These are phyloP conservation scores for Cryphonectria carpinicola DNA, from an alignment of 2,329 filamentous ascomycete species.

Conservation along the genomic window DNA sequence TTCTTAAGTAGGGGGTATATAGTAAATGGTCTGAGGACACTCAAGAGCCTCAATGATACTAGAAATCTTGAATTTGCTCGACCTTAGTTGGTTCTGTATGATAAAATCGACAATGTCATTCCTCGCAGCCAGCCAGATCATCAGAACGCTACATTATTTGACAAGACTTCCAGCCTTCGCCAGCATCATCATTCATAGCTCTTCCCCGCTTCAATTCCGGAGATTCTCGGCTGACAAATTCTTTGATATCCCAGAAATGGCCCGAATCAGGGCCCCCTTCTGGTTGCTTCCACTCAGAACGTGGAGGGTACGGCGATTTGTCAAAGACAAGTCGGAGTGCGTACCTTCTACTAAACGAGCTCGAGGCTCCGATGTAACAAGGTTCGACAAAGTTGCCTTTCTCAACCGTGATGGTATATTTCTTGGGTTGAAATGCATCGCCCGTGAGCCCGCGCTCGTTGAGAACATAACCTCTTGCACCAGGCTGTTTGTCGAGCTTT, in stretches of 20 bases:
- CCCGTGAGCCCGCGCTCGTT: constrained; percentile 32
- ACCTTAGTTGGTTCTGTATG: neutral
- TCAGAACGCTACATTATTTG: constrained; percentile 18
- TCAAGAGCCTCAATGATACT: neutral
- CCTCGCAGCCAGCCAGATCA: constrained; percentile 1
- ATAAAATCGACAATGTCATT: neutral
- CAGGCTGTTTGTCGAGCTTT: constrained; percentile 20
- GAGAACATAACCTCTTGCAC: constrained; percentile 22
- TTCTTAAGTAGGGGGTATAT: no score
- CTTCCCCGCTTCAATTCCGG: constrained; percentile 29
- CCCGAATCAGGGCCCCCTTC: constrained; percentile 30
- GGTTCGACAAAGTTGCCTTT: constrained; percentile 35
- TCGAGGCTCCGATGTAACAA: constrained; percentile 23
- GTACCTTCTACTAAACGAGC: constrained; percentile 27
- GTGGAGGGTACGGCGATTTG: constrained; percentile 36
- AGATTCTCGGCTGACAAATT: constrained; percentile 33
- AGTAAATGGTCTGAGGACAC: no score
- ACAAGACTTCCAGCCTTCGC: constrained; percentile 15
- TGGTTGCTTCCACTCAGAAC: constrained; percentile 33
- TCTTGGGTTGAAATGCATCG: constrained; percentile 33
- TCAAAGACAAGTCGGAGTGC: constrained; percentile 35
- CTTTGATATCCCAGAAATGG: constrained; percentile 32
- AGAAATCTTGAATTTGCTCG: neutral
- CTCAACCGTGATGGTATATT: constrained; percentile 33
- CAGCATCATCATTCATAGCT: constrained; percentile 31